Evolutionary conservation across 2,329 filamentous ascomycete species (phyloP), one percentile per base, ranked within the genome.

Genomic region (Hortaea werneckii): DNA sequence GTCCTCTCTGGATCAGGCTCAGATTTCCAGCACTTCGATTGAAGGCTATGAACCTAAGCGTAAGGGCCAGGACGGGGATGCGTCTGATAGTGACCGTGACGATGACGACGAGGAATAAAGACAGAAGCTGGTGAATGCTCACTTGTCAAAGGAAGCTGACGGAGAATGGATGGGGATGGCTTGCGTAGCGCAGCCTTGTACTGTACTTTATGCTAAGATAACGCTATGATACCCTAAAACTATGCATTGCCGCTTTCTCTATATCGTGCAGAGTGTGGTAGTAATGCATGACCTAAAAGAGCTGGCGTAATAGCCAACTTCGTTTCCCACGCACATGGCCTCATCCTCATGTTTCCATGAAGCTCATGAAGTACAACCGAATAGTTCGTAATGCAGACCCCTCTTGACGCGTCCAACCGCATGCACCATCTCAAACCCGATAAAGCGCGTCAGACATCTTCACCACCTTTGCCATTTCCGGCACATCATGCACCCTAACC

Each of bases 361-460:
- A 20, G 20, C 20, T 20, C 20, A 20, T 20, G 20, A 20, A 20
- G 20, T 20, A 20, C 20, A 20, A 20, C 20, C 20, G 20, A 20
- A 20, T 2, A 20, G 20, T 20, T 20, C 20, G 20, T 20, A 20
- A 20, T 20, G 20, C 20, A 20, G 20, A 20, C 20, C 4, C 20
- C 20, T 20, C 20, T 4, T 4, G 20, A 20, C 20, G 4, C 20
- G 4, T 20, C 4, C 20, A 20, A 20, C 20, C 20, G 4, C 20
- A 20, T 20, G 20, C 20, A 20, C 20, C 20, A 20, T 20, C 20
- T 20, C 20, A 20, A 20, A 20, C 13, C 29, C 50, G 37, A 48
- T 57, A 63, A 20, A 95, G 88, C n/a, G 88, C 89, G 75, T 96
- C 90, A 6, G 87, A 80, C 82, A 96, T 90, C 62, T 77, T 83